Evolutionary conservation across 1,139 yeast genomes (phyloP), one percentile per base, ranked within the genome.

Genomic region (Protomyces inundatus): DNA sequence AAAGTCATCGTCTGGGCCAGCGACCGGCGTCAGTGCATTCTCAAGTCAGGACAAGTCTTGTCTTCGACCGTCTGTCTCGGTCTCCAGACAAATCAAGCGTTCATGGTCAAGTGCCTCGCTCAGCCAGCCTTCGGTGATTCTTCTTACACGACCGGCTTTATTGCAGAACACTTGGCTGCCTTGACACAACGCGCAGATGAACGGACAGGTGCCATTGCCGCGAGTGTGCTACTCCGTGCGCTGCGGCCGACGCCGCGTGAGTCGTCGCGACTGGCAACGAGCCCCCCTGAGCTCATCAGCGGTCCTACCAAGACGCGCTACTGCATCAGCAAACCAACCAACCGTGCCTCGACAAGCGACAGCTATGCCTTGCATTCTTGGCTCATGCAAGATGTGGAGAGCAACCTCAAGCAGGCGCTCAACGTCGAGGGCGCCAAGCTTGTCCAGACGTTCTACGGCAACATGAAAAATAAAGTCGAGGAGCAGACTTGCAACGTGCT

Each of bases 1-100:
- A 93, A 93, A 76, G 90, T 93, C 71, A 91, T 93, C 77, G 98
- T 93, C 55, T 91, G 90, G 71, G 98, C 97, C 58, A 83, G 81
- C 66, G 91, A 89, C 73, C 84, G 98, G 75, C 82, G 81, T 59
- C 97, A 90, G 67, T 96, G 97, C 3, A 80, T 93, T 69, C 73
- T 74, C 66, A 87, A 88, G 72, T 81, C 93, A 72, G 84, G 87
- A 73, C 80, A 81, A 71, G 98, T 98, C 1, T 80, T 93, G 69
- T 81, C 86, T 73, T 95, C 90, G 76, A 91, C 98, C 2, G 86
- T 84, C 57, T 86, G 93, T 58, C 84, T 85, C 70, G 98, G 98
- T 46, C 89, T 95, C 74, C 81, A 87, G 67, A 87, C 97, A 65
- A 93, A 93, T 77, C 60, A 45, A 3, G 60, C 34, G 5, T 55